Evolutionary conservation across 1,139 yeast genomes (phyloP).

Genomic region (Magnusiomyces sp.): DNA sequence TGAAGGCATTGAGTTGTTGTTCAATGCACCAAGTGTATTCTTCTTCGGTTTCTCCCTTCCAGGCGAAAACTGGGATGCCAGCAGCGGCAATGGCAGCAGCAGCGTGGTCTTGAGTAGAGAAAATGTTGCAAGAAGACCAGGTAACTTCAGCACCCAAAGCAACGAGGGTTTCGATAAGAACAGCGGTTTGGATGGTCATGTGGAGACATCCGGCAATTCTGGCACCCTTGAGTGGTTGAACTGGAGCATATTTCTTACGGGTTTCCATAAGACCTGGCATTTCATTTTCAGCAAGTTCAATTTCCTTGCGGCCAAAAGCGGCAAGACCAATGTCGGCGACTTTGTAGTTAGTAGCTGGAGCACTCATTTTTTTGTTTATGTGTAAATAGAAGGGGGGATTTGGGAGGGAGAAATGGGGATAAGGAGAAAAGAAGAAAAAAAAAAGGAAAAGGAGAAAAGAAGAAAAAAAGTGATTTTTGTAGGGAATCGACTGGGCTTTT

Average conservation of each 20-base stretch:
- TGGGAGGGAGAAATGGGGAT: constrained; percentile 3
- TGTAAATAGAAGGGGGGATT: not conserved
- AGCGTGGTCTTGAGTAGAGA: constrained; percentile 99
- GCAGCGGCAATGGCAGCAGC: constrained; percentile 99
- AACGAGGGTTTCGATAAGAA: constrained; percentile 91
- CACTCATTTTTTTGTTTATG: constrained; percentile 16
- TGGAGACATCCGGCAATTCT: constrained; percentile 99
- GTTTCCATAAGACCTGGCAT: constrained; percentile 99
- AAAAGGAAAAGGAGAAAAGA: constrained; percentile 6
- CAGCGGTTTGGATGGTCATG: constrained; percentile 99
- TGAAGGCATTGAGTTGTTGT: constrained; percentile 98
- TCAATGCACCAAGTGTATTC: constrained; percentile 99
- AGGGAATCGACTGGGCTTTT: not conserved
- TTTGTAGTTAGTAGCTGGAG: constrained; percentile 60
- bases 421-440: constrained; percentile 2
- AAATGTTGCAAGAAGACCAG: constrained; percentile 99
- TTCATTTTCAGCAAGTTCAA: constrained; percentile 97
- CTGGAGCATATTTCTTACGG: constrained; percentile 84
- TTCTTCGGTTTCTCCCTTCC: constrained; percentile 99
- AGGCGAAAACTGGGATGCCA: constrained; percentile 99
- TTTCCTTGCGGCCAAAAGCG: constrained; percentile 99
- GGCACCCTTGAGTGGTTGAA: constrained; percentile 97
- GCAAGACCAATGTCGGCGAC: constrained; percentile 98
- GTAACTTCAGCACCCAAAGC: constrained; percentile 99
- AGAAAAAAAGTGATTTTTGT: constrained; percentile 5